These are phyloP conservation scores for Neodidymelliopsis sp. DNA, from an alignment of 2,329 filamentous ascomycete genomes.

Conservation along the genomic window DNA sequence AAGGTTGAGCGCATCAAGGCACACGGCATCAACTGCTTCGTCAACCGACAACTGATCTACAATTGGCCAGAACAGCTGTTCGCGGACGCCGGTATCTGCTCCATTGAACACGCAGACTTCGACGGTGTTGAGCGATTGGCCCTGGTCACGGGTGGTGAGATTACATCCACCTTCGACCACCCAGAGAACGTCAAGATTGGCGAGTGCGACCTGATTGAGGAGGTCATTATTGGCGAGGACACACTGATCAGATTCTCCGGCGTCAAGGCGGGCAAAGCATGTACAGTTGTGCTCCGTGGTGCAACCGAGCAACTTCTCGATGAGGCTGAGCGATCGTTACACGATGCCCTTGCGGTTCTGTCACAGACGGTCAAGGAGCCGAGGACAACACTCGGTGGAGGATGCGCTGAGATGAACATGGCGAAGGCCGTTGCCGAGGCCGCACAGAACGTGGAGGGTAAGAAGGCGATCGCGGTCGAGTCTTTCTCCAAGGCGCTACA, in stretches of 20 bases:
- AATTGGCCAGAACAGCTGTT: slow-evolving; percentile 99
- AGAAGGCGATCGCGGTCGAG: slow-evolving; percentile 93
- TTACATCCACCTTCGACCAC: slow-evolving; percentile 97
- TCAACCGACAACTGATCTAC: slow-evolving; percentile 99
- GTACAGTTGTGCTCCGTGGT: slow-evolving; percentile 94
- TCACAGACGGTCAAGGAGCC: slow-evolving; percentile 97
- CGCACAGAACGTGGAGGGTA: slow-evolving; percentile 92
- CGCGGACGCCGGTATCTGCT: slow-evolving; percentile 95
- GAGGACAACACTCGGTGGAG: slow-evolving; percentile 90
- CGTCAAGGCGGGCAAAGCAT: slow-evolving; percentile 90
- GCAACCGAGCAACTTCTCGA: slow-evolving; percentile 97
- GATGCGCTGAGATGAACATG: slow-evolving; percentile 99
- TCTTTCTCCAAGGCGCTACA: slow-evolving; percentile 88
- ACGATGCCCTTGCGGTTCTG: slow-evolving; percentile 94
- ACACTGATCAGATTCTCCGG: slow-evolving; percentile 97
- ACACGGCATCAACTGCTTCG: slow-evolving; percentile 99
- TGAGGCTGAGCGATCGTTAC: slow-evolving; percentile 93
- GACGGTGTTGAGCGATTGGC: slow-evolving; percentile 96
- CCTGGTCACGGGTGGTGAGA: slow-evolving; percentile 95
- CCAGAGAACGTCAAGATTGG: slow-evolving; percentile 97
- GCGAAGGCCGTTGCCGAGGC: slow-evolving; percentile 95
- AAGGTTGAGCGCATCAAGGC: slow-evolving; percentile 99
- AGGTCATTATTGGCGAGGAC: slow-evolving; percentile 98
- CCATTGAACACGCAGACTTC: slow-evolving; percentile 98
- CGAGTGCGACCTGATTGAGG: slow-evolving; percentile 93